A percentile compares a stretch with the other conserved stretches of the same genome.
Conservation (phyloP, 495 filamentous ascomycete genomes). For the Aspergillus sclerotiicarbonarius region DNA sequence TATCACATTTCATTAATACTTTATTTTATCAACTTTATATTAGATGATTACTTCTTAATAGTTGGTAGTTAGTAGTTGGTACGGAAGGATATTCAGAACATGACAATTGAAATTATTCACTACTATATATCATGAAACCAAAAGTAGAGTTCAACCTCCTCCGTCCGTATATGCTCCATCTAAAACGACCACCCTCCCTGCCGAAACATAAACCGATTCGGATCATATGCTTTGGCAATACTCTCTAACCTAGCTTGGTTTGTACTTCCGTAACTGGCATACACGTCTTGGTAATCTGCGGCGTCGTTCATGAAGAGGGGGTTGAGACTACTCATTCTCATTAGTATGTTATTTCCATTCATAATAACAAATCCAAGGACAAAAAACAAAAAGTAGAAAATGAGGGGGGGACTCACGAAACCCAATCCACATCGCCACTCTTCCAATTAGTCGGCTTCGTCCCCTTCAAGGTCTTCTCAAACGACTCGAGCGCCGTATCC, state of each 20-base stretch:
- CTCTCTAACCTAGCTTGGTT: conserved; percentile 21
- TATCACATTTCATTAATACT: too few relatives aligned
- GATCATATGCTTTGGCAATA: conserved; percentile 34
- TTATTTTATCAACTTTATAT: too few relatives aligned
- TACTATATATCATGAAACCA: too few relatives aligned
- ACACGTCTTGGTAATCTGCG: conserved; percentile 28
- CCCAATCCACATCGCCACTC: conserved; percentile 9
- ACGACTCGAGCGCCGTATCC: not conserved
- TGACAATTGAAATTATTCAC: too few relatives aligned
- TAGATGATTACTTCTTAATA: too few relatives aligned
- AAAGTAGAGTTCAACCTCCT: too few relatives aligned
- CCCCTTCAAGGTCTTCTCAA: conserved; percentile 1
- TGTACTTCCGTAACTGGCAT: conserved; percentile 31
- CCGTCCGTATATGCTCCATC: too few relatives aligned
- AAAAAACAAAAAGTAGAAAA: not conserved
- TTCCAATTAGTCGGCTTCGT: conserved; percentile 8
- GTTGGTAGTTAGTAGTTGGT: too few relatives aligned
- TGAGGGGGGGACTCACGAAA: conserved; percentile 7
- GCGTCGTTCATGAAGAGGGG: conserved; percentile 31
- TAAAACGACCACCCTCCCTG: conserved; percentile 10
- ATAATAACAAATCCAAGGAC: not conserved
- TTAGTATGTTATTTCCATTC: not conserved
- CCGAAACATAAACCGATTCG: conserved; percentile 15
- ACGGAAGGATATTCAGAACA: too few relatives aligned
- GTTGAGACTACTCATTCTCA: not conserved